These are phyloP conservation scores for Hirsutella minnesotensis DNA, from an alignment of 2,329 filamentous ascomycete genomes.

Conservation along the genomic window DNA sequence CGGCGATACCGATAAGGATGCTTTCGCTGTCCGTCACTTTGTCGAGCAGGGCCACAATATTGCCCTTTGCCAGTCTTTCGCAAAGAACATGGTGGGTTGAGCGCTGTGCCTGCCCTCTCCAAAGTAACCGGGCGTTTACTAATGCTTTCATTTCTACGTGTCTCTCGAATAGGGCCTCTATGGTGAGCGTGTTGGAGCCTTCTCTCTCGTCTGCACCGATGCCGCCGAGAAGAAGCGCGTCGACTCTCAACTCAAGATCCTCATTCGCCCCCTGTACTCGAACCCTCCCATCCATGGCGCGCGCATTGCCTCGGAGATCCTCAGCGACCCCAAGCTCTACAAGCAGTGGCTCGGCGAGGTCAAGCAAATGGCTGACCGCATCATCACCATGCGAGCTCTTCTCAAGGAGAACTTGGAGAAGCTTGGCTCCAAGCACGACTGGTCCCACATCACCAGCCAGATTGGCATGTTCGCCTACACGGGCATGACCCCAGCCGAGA, in stretches of 20 bases:
- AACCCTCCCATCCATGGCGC: slow-evolving; percentile 97
- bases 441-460: slow-evolving; percentile 96
- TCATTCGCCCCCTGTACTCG: slow-evolving; percentile 93
- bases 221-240: slow-evolving; percentile 89
- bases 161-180: slow-evolving; percentile 64
- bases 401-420: slow-evolving; percentile 92
- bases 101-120: not conserved
- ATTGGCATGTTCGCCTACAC: slow-evolving; percentile 99
- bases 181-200: slow-evolving; percentile 93
- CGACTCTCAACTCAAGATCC: slow-evolving; percentile 96
- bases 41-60: slow-evolving; percentile 84
- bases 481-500: slow-evolving; percentile 79
- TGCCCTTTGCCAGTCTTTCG: slow-evolving; percentile 84
- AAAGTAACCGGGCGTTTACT: not conserved
- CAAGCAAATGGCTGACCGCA: slow-evolving; percentile 97
- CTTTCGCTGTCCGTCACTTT: slow-evolving; percentile 88
- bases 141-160: not conserved
- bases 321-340: slow-evolving; percentile 76
- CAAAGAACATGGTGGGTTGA: slow-evolving; percentile 89
- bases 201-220: slow-evolving; percentile 79
- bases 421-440: slow-evolving; percentile 92
- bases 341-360: slow-evolving; percentile 93
- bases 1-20: slow-evolving; percentile 83
- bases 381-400: slow-evolving; percentile 93
- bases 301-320: slow-evolving; percentile 82